Base-by-base conservation (phyloP, 768 basidiomycete genomes). In the Termitomyces sp. region DNA sequence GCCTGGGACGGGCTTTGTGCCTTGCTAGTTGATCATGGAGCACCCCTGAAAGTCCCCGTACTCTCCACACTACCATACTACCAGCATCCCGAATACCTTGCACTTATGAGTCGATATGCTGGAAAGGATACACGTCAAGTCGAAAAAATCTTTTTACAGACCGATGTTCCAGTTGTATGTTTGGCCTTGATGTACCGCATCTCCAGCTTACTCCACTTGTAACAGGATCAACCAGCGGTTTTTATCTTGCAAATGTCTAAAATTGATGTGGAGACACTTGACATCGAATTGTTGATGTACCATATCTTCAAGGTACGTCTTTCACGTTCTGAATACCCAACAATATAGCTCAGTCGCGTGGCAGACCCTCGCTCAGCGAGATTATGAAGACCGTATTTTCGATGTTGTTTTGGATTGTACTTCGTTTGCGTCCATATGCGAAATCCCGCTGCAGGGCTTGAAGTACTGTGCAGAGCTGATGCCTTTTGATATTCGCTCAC, bases 361-460 rank as follows among this genome's bases (percentile, higher is more conserved):
- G 7, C 55, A 90, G 89, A 84, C 79, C 18, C 67, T 91, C 57
- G 79, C 77, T 15, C 75, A 79, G 8, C 73, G 82, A 7, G 72
- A 69, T 16, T 82, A 87, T 70, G 75, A 73, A 45, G 73, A 80
- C 49, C 80, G 80, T 33, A 61, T 69, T 4, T 91, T 88, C 68
- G 90, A 93, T 51, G 75, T 96, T 52, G 83, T 96, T 63, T 69
- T 94, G 36, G 93, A 96, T 66, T 93, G 89, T 73, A 94, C 92
- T 39, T 82, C 81, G 9, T 94, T 94, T 70, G 81, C 85, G 3
- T 79, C 88, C 2, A 80, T 82, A 11, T 91, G 91, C 0, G 91
- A 94, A 72, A 77, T 94, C 8, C 93, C 94, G 0, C 75, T 91
- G 9, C 88, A 90, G 63, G 92, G 90, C 89, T 69, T 94, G 50